phyloP scores from a whole-genome alignment of 208 protist genomes.

The Trypanosoma mega region DNA sequence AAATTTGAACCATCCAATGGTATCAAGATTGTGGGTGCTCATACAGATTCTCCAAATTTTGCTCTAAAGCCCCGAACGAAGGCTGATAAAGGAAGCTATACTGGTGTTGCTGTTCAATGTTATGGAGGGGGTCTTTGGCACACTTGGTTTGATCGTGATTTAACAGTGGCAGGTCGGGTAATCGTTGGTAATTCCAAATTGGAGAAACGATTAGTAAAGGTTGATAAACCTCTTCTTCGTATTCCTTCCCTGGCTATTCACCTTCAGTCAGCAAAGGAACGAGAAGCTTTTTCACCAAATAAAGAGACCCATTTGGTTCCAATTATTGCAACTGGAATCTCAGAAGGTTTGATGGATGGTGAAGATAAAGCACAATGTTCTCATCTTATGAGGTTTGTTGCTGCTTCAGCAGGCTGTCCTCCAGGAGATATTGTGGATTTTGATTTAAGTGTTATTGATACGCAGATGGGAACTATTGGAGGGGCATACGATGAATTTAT shows the following conservation, averaged over 20 bases:
- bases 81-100: conserved; percentile 39
- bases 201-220: conserved; percentile 57
- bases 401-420: conserved; percentile 49
- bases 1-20: conserved; percentile 83
- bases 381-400: conserved; percentile 74
- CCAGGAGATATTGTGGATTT: conserved; percentile 93
- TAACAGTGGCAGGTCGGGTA: conserved; percentile 86
- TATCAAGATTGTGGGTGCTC: conserved; percentile 95
- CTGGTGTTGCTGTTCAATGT: conserved; percentile 76
- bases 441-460: conserved; percentile 95
- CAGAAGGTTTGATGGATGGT: conserved; percentile 14
- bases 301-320: conserved; percentile 95
- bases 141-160: conserved; percentile 90
- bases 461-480: conserved; percentile 87
- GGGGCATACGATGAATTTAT: conserved; percentile 96
- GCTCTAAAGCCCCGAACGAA: conserved; percentile 70
- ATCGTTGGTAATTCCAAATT: conserved; percentile 41
- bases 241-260: conserved; percentile 97
- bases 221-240: conserved; percentile 92
- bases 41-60: conserved; percentile 97
- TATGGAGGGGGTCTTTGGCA: conserved; percentile 91
- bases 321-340: conserved; percentile 75
- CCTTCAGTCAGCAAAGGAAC: conserved; percentile 72
- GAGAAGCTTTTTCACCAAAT: conserved; percentile 93
- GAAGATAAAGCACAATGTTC: conserved; percentile 49